Conservation (phyloP, 345 rosid genomes). For the Passiflora organensis region DNA sequence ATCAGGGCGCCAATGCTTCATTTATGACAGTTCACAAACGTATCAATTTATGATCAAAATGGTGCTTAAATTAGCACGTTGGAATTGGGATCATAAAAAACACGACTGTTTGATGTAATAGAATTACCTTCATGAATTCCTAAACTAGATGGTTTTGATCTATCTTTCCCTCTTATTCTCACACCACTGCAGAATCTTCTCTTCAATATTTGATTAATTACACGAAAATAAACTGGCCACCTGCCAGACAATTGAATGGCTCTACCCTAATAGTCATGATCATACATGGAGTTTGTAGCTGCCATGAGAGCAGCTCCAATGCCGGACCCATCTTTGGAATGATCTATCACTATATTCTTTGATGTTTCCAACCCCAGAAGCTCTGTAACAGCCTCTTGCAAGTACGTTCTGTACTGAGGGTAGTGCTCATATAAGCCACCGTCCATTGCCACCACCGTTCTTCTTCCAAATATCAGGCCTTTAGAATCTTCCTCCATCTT, state of each 20-base stretch:
- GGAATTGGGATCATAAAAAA: too few relatives aligned
- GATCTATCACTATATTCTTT: slow-evolving; percentile 49
- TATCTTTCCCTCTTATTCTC: slow-evolving; percentile 4
- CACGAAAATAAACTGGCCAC: background rate
- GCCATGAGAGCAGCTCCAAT: slow-evolving; percentile 90
- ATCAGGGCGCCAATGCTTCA: too few relatives aligned
- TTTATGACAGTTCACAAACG: too few relatives aligned
- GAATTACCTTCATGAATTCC: background rate
- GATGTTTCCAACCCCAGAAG: slow-evolving; percentile 56
- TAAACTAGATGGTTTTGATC: background rate
- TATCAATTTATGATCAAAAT: too few relatives aligned
- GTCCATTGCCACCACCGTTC: slow-evolving; percentile 81
- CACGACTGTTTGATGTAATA: too few relatives aligned
- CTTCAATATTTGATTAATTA: slow-evolving; percentile 1
- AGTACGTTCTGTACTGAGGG: slow-evolving; percentile 59
- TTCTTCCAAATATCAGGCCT: slow-evolving; percentile 46
- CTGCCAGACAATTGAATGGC: background rate
- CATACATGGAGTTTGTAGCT: slow-evolving; percentile 65
- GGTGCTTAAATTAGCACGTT: too few relatives aligned
- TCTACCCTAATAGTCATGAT: slow-evolving; percentile 29
- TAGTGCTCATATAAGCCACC: slow-evolving; percentile 74
- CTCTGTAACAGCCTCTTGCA: slow-evolving; percentile 58
- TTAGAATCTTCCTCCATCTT: slow-evolving; percentile 68
- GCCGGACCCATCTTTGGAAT: slow-evolving; percentile 81
- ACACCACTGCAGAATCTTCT: background rate